Evolutionary conservation across 495 filamentous ascomycete species (phyloP), one percentile per base, ranked within the genome.

Genomic region (Oleoguttula mirabilis): DNA sequence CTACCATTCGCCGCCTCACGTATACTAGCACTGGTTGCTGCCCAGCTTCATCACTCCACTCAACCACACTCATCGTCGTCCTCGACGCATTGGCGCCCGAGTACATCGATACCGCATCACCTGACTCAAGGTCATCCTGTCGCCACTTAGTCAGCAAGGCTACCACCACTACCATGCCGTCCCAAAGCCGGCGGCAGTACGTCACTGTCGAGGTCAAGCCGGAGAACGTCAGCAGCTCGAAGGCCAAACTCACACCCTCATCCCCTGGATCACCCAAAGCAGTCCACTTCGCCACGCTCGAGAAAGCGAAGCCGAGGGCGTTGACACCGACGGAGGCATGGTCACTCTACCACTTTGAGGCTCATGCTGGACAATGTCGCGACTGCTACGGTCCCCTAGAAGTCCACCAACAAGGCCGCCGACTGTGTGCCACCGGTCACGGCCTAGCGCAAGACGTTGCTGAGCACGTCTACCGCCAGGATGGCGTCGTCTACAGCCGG

Each of bases 291-390:
- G 41, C 32, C n/a, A 21, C 41, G 28, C 21, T 15, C 21, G 17
- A 36, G 2, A 21, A 21, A 14, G 31, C 36, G 5, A 24, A 42
- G 32, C 51, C 52, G 5, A 51, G 59, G 16, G 54, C 58, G 2
- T 39, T 60, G 25, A 55, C 47, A 33, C 35, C 14, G 11, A 35
- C 37, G 21, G 61, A 64, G 45, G 44, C 45, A 44, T 61, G 61
- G 61, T 55, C 58, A 0, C 34, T 60, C 19, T 61, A 64, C 49
- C 24, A 58, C 40, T 62, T 62, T 36, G 61, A 64, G 38, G 41
- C 37, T 19, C 61, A 64, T 39, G 58, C 58, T 14, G 52, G 43
- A 10, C 49, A 50, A 32, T 64, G 61, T 48, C 36, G 32, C 19
- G 43, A 50, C 32, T 64, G 61, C 55, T 38, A 53, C 46, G 34